Percentiles rank a stretch among this genome's conserved stretches.
Evolutionary conservation across 2,329 filamentous ascomycete species (phyloP).

Genomic region (Fusarium napiforme): DNA sequence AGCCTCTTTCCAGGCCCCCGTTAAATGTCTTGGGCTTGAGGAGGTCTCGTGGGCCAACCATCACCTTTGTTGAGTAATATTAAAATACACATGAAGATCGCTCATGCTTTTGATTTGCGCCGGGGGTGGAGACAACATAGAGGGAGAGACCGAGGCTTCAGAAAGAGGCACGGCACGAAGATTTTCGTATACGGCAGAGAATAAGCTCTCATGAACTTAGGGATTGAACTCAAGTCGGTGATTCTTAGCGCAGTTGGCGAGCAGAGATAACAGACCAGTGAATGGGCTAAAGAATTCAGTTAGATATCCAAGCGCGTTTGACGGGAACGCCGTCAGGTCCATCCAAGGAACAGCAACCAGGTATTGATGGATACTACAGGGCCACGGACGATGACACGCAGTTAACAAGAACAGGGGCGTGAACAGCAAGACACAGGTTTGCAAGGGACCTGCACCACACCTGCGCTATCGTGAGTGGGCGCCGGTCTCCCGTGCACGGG

Average conservation of each 20-base stretch:
- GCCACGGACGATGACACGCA: constrained; percentile 39
- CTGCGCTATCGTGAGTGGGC: constrained; percentile 4
- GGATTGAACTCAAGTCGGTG: not conserved
- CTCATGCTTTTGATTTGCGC: not conserved
- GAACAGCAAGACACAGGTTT: constrained; percentile 18
- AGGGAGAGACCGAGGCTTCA: not conserved
- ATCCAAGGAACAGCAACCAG: constrained; percentile 22
- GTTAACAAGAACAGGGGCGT: constrained; percentile 27
- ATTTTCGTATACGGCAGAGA: constrained; percentile 3
- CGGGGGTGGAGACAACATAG: not conserved
- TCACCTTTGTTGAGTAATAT: constrained; percentile 23
- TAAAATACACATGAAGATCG: constrained; percentile 4
- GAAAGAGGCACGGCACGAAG: constrained; percentile 4
- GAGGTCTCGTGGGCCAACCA: constrained; percentile 8
- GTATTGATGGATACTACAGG: constrained; percentile 19
- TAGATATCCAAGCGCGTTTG: constrained; percentile 16
- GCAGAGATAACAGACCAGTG: constrained; percentile 23
- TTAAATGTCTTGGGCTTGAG: constrained; percentile 23
- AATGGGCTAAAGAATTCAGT: constrained; percentile 10
- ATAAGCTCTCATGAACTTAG: not conserved
- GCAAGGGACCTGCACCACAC: constrained; percentile 17
- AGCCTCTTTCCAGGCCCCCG: constrained; percentile 29
- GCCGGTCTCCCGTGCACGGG: constrained; percentile 27
- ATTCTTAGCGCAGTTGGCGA: constrained; percentile 14
- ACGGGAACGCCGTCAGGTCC: constrained; percentile 33